Evolutionary conservation across 2,329 filamentous ascomycete genomes (phyloP), one percentile per base, ranked within the genome.

Genomic region (Westerdykella sp.): DNA sequence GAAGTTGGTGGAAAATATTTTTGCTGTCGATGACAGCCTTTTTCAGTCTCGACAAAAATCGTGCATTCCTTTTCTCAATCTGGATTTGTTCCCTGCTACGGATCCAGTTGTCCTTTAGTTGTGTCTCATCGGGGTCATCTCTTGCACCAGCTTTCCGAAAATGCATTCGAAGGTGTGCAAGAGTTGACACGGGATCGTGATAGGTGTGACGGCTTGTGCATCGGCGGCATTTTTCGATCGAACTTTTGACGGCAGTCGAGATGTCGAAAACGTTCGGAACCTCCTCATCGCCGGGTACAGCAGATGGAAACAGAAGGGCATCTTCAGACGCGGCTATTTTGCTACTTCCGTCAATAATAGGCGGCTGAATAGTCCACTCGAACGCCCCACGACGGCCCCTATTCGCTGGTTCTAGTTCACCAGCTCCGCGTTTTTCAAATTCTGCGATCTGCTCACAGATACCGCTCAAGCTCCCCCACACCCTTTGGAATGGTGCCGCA

Each of bases 41-140:
- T 2, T 44, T 49, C 3, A 65, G 44, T 14, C 60, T 50, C 6
- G 28, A 38, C 2, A 55, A 15, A 21, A 34, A 40, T 0, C 47
- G 50, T 2, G 46, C 45, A 28, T 58, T 56, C 6, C 39, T 51
- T 2, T 50, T 37, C 42, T 66, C 62, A 11, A 53, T 38, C 13
- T 45, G n/a, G 5, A 45, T 34, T 16, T 65, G 50, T 9, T 46
- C 47, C 13, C 42, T 44, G 36, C 47, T 56, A 5, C 52, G 37
- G 1, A 64, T 44, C 52, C 57, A 64, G 7, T 28, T 12, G 9
- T 55, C 49, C 31, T 55, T 46, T 5, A 50, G 35, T 2, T 39
- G 31, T 25, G 15, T 28, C 41, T 21, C 37, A 28, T 12, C 25
- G 2, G 25, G 25, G 11, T 4, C 4, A 28, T 28, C 11, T 12